Conservation (phyloP, 2,329 filamentous ascomycete genomes). For the Harringtonia aguacate region DNA sequence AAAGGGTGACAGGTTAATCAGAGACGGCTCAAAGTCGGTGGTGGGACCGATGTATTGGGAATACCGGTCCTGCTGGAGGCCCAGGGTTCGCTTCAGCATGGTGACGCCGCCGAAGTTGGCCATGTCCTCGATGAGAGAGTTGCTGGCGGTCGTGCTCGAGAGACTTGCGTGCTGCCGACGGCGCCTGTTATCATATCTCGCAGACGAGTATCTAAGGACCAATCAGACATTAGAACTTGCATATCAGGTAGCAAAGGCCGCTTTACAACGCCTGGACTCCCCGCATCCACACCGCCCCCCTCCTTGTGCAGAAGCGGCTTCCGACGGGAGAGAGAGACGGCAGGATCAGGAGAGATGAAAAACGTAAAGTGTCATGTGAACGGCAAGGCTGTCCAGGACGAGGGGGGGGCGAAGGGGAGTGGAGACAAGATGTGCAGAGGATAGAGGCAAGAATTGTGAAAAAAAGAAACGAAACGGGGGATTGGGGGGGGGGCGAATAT, state of each 20-base stretch:
- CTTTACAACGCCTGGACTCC: neutral
- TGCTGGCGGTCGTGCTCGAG: constrained; percentile 51
- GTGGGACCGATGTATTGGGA: constrained; percentile 78
- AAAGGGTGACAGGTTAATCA: constrained; percentile 71
- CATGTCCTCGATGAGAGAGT: constrained; percentile 58
- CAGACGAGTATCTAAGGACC: constrained; percentile 45
- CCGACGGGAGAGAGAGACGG: neutral
- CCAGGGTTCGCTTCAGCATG: constrained; percentile 58
- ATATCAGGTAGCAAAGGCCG: constrained; percentile 8
- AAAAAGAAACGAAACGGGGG: constrained; percentile 5
- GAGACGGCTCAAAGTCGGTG: constrained; percentile 72
- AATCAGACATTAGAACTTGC: constrained; percentile 36
- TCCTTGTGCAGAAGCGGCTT: neutral
- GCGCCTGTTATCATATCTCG: constrained; percentile 41
- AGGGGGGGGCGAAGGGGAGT: constrained; percentile 4
- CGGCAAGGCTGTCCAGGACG: constrained; percentile 7
- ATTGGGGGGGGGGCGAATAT: neutral
- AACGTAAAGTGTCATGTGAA: constrained; percentile 4
- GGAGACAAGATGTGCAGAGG: neutral
- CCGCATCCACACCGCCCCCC: neutral
- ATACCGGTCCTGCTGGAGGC: constrained; percentile 66
- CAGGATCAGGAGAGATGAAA: neutral
- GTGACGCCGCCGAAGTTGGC: constrained; percentile 58
- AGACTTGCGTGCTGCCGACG: constrained; percentile 45
- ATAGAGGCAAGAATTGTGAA: neutral